A percentile compares a stretch with the other conserved stretches of the same genome.
These are phyloP conservation scores for Cyclotella sp. DNA, from an alignment of 108 stramenopile genomes.

Conservation along the genomic window DNA sequence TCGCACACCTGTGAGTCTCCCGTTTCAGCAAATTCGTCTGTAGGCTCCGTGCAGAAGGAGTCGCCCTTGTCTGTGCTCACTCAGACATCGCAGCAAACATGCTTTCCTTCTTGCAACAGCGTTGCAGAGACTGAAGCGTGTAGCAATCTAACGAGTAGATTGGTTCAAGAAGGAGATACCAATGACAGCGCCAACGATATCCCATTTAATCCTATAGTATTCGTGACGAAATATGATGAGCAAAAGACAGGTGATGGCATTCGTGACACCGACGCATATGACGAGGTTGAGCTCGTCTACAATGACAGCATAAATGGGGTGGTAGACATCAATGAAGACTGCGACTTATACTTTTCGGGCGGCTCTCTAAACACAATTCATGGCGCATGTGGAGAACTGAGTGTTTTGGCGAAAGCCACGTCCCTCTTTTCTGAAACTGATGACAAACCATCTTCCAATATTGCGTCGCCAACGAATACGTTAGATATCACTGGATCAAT, in stretches of 20 bases:
- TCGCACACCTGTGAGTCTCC: background rate
- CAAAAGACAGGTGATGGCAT: background rate
- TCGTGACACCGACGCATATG: background rate
- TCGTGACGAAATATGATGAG: background rate
- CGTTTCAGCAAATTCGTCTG: background rate
- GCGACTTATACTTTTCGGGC: conserved; percentile 9
- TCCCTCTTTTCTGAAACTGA: background rate
- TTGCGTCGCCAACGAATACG: background rate
- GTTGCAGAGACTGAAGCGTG: conserved; percentile 12
- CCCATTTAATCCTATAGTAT: background rate
- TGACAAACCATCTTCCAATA: background rate
- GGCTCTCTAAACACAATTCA: conserved; percentile 2
- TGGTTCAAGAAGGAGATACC: background rate
- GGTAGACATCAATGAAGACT: conserved; percentile 1
- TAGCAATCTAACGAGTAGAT: conserved; percentile 15
- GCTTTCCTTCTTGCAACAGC: conserved; percentile 18
- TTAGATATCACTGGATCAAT: background rate
- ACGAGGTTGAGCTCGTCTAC: conserved; percentile 12
- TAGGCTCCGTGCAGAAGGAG: background rate
- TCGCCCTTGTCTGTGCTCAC: background rate
- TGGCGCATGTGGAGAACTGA: conserved; percentile 10
- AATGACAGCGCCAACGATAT: background rate
- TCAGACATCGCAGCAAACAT: background rate
- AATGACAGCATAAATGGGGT: background rate
- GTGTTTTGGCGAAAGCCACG: too few relatives aligned